Conservation (phyloP, 2,329 filamentous ascomycete genomes). For the Alternaria hordeiaustralica region DNA sequence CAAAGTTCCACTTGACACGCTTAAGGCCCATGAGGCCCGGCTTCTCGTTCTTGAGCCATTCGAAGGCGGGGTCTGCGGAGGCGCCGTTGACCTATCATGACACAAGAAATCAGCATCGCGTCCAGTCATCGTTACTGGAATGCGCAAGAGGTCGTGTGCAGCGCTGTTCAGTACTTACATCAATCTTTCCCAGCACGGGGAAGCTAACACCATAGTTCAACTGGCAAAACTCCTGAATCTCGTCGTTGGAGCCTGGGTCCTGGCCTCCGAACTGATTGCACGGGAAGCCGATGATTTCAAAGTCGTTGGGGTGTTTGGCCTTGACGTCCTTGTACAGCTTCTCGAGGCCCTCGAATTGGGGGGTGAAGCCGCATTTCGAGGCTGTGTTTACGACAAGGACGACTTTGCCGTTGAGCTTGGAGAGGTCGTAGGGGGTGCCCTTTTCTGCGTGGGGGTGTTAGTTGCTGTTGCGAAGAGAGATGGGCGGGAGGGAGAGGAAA, state of each 20-base stretch:
- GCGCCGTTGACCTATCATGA: constrained; percentile 77
- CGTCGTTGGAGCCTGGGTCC: constrained; percentile 76
- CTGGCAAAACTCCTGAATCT: constrained; percentile 77
- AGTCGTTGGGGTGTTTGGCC: constrained; percentile 73
- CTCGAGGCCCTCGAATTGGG: constrained; percentile 91
- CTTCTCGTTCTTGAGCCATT: constrained; percentile 75
- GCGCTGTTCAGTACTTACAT: too few species aligned
- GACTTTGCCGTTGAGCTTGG: constrained; percentile 84
- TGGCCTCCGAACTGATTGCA: constrained; percentile 97
- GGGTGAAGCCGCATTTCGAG: constrained; percentile 98
- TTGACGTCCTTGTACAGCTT: constrained; percentile 82
- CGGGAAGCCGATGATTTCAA: constrained; percentile 91
- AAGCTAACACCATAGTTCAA: constrained; percentile 94
- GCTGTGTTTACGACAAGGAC: constrained; percentile 97
- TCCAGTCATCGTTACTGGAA: too few species aligned
- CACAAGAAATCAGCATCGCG: too few species aligned
- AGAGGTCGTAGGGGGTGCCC: constrained; percentile 73
- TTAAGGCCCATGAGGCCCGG: constrained; percentile 87
- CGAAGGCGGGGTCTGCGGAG: constrained; percentile 76
- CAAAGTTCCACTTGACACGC: constrained; percentile 99
- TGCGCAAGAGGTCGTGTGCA: too few species aligned
- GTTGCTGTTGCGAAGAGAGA: neutral
- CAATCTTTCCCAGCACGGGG: constrained; percentile 88
- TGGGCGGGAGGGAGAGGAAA: neutral
- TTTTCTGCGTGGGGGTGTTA: constrained; percentile 63